Percentiles rank a stretch among this genome's conserved stretches.
Evolutionary conservation across 1,139 yeast genomes (phyloP).

Genomic region (Sugiyamaella xylanicola): DNA sequence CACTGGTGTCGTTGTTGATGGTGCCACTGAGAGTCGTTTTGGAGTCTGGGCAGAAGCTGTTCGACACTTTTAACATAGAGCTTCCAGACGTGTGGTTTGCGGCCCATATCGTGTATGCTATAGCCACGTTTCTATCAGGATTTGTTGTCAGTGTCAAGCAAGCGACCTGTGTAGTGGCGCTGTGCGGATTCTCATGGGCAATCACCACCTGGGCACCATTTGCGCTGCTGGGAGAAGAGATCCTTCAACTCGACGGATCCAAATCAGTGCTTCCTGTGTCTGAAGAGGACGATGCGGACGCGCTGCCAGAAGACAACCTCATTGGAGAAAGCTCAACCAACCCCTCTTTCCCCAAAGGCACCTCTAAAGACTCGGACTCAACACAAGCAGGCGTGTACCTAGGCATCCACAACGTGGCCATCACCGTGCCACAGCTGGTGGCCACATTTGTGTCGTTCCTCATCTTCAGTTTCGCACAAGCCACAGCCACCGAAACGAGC

Average conservation of each 20-base stretch:
- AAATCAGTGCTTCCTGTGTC: not conserved
- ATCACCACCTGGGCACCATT: conserved; percentile 48
- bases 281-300: not conserved
- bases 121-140: conserved; percentile 39
- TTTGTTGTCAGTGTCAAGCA: conserved; percentile 35
- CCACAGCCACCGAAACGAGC: conserved; percentile 17
- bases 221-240: conserved; percentile 46
- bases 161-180: conserved; percentile 41
- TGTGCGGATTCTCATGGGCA: conserved; percentile 48
- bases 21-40: conserved; percentile 6
- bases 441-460: conserved; percentile 46
- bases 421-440: conserved; percentile 46
- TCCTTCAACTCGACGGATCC: conserved; percentile 29
- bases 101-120: conserved; percentile 43
- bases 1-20: conserved; percentile 12
- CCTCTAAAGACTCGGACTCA: conserved; percentile 8
- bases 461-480: conserved; percentile 39
- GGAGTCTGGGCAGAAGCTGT: conserved; percentile 9
- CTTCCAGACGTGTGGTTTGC: conserved; percentile 40
- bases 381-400: conserved; percentile 43
- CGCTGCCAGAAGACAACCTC: conserved; percentile 5
- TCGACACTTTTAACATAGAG: conserved; percentile 20
- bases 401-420: conserved; percentile 47
- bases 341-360: conserved; percentile 5
- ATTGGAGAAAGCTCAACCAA: not conserved